Conservation (phyloP, 768 basidiomycete genomes). For the Lentinula aciculospora region DNA sequence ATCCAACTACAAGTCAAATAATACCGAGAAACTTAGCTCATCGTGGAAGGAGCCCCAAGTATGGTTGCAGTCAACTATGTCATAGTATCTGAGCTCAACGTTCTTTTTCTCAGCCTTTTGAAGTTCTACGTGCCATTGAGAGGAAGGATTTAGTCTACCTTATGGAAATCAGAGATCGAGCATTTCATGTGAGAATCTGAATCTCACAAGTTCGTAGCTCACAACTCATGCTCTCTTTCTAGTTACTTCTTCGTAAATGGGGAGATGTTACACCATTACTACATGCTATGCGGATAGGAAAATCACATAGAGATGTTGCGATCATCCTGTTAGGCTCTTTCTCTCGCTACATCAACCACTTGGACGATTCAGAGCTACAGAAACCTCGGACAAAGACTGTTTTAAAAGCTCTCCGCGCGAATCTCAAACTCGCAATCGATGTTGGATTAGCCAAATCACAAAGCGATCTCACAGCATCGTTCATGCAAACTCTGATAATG, state of each 20-base stretch:
- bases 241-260: conserved; percentile 80
- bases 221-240: background rate
- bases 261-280: conserved; percentile 86
- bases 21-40: conserved; percentile 6
- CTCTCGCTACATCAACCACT: conserved; percentile 85
- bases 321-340: conserved; percentile 87
- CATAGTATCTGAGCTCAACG: background rate
- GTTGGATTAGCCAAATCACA: conserved; percentile 77
- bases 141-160: conserved; percentile 75
- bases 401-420: conserved; percentile 80
- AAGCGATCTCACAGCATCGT: conserved; percentile 84
- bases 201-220: background rate
- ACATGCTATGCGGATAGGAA: conserved; percentile 82
- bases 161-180: conserved; percentile 77
- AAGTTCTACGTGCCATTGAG: conserved; percentile 84
- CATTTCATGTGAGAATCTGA: conserved; percentile 60
- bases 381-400: conserved; percentile 63
- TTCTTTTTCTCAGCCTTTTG: conserved; percentile 35
- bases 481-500: conserved; percentile 94
- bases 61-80: conserved; percentile 8
- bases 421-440: conserved; percentile 90
- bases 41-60: conserved; percentile 55
- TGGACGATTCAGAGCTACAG: conserved; percentile 64
- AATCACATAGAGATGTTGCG: conserved; percentile 74
- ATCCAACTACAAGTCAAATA: conserved; percentile 7